Conservation (phyloP, 495 filamentous ascomycete genomes). For the Xylaria curta region DNA sequence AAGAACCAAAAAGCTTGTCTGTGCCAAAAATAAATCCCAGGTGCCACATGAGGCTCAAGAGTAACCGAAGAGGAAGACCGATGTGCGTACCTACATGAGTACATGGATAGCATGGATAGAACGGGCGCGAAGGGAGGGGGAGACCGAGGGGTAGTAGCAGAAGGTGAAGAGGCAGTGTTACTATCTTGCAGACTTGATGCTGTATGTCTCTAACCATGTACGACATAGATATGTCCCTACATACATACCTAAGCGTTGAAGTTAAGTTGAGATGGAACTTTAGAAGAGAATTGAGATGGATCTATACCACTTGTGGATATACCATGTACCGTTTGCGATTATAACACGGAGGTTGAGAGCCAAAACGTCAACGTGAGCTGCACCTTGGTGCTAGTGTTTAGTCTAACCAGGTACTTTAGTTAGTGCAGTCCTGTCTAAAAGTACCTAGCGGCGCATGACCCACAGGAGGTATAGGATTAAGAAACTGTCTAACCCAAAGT, state of each 20-base stretch:
- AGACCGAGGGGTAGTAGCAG: background rate
- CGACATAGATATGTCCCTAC: background rate
- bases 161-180: constrained; percentile 3
- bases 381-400: background rate
- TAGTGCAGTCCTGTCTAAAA: too few species aligned
- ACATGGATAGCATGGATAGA: background rate
- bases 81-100: constrained; percentile 23
- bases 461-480: background rate
- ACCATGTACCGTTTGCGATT: background rate
- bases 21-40: constrained; percentile 29
- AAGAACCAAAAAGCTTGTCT: constrained; percentile 26
- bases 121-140: constrained; percentile 2
- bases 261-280: background rate
- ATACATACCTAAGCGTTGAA: background rate
- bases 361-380: background rate
- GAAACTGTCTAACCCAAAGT: background rate
- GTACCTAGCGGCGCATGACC: background rate
- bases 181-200: constrained; percentile 4
- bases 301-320: background rate
- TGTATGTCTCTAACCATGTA: background rate
- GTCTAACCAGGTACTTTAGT: too few species aligned
- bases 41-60: constrained; percentile 33
- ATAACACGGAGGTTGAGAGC: background rate
- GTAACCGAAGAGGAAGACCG: constrained; percentile 4
- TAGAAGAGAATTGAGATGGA: background rate